Evolutionary conservation across 257 asterid genomes (phyloP).

Genomic region (Solanum medicagineum): DNA sequence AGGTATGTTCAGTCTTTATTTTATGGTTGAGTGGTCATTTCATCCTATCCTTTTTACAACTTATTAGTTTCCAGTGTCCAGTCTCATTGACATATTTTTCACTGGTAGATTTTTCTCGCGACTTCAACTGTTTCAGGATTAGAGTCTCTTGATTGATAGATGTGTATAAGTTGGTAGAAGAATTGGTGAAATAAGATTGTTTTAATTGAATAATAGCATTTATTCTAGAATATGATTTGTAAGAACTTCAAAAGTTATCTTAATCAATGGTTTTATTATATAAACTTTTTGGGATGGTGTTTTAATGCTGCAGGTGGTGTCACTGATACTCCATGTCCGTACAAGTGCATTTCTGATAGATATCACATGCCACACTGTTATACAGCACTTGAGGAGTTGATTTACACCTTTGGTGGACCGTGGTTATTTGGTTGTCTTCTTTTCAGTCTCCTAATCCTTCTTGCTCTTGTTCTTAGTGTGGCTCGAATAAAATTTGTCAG

Average conservation of each 20-base stretch:
- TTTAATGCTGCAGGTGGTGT: slow-evolving; percentile 51
- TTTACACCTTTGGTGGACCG: slow-evolving; percentile 87
- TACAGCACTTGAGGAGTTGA: slow-evolving; percentile 79
- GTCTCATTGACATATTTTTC: neutral
- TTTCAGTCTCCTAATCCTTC: slow-evolving; percentile 52
- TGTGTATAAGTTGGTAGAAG: neutral
- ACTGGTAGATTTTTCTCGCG: neutral
- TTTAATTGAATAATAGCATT: neutral
- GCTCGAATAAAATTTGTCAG: slow-evolving; percentile 78
- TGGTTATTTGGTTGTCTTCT: slow-evolving; percentile 76
- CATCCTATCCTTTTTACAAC: neutral
- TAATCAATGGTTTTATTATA: neutral
- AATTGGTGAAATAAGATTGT: neutral
- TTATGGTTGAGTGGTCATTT: neutral
- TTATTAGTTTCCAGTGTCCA: neutral
- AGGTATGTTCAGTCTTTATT: slow-evolving; percentile 28
- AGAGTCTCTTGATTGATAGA: neutral
- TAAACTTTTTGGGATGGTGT: neutral
- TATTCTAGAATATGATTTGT: neutral
- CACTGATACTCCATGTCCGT: slow-evolving; percentile 64
- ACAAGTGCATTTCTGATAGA: slow-evolving; percentile 79
- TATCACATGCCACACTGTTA: slow-evolving; percentile 79
- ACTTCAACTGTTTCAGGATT: neutral
- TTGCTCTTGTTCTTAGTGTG: slow-evolving; percentile 80
- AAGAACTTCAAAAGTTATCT: neutral